Evolutionary conservation across 1,139 yeast species (phyloP).

Genomic region (Blastobotrys illinoisensis): DNA sequence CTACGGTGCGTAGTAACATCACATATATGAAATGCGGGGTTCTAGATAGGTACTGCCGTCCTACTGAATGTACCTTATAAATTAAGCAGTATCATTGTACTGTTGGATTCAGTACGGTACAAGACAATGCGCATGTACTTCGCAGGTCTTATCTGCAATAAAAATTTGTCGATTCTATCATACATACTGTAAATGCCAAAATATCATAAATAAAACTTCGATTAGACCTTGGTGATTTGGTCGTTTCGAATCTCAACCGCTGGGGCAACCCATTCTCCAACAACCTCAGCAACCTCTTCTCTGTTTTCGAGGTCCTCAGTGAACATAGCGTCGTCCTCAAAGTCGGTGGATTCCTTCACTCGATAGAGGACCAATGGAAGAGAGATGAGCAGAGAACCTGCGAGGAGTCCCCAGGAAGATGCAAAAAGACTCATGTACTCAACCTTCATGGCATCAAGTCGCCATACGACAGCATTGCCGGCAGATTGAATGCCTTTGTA

Average conservation of each 20-base stretch:
- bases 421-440: slow-evolving; percentile 46
- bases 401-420: slow-evolving; percentile 52
- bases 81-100: no score
- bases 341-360: slow-evolving; percentile 42
- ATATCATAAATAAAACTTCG: background rate
- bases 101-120: no score
- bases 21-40: no score
- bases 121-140: no score
- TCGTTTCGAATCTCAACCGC: slow-evolving; percentile 10
- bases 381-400: slow-evolving; percentile 45
- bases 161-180: background rate
- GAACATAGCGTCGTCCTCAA: slow-evolving; percentile 19
- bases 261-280: slow-evolving; percentile 10
- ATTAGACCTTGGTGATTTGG: background rate
- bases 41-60: no score
- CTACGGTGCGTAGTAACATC: no score
- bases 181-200: background rate
- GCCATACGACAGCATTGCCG: slow-evolving; percentile 59
- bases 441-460: slow-evolving; percentile 44
- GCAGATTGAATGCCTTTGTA: slow-evolving; percentile 62
- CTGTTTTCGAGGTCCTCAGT: slow-evolving; percentile 23
- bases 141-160: background rate
- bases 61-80: no score
- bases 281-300: slow-evolving; percentile 8
- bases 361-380: slow-evolving; percentile 39